Evolutionary conservation across 1,284 basidiomycete genomes (phyloP), one percentile per base, ranked within the genome.

Genomic region (Cystobasidiaceae sp.): DNA sequence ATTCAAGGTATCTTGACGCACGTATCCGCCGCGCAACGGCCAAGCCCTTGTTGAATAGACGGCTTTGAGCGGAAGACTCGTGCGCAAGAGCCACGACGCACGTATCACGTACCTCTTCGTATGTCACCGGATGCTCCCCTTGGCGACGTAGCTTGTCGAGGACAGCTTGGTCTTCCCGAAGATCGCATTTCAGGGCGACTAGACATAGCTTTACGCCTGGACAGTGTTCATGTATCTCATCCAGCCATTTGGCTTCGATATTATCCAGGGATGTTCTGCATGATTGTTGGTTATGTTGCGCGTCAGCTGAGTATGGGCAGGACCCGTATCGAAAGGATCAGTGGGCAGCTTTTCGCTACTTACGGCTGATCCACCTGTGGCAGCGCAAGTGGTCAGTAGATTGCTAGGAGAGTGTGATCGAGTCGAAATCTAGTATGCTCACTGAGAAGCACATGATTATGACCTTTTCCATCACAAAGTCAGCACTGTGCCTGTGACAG

Each of bases 391-490:
- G 25, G 11, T 11, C 9, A 51, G 48, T 25, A 44, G 33, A 33
- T n/a, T 33, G 39, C 52, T 3, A 44, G 39, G 7, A 41, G 33
- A 17, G 28, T 37, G 28, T 51, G n/a, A 33, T 33, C n/a, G 30
- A 39, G 23, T 15, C 51, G 51, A 4, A 8, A 33, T 11, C 45
- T 15, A 49, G 11, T 3, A 74, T 9, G 69, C 86, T 68, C 69
- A 90, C 90, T 33, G 91, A 93, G 76, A 93, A 96, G 78, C 93
- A 96, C 33, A 94, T 81, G 86, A 96, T 87, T 69, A 97, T 83
- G 62, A 67, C 60, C 59, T 62, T n/a, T 28, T 3, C 32, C 11
- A 44, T 56, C 25, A 56, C 27, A 23, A 25, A n/a, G 28, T 23
- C 27, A 49, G 39, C 15, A 44, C 23, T 17, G 41, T 19, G 43